Evolutionary conservation across 1,139 yeast genomes (phyloP).

Genomic region (Nakaseomyces nivariensis): DNA sequence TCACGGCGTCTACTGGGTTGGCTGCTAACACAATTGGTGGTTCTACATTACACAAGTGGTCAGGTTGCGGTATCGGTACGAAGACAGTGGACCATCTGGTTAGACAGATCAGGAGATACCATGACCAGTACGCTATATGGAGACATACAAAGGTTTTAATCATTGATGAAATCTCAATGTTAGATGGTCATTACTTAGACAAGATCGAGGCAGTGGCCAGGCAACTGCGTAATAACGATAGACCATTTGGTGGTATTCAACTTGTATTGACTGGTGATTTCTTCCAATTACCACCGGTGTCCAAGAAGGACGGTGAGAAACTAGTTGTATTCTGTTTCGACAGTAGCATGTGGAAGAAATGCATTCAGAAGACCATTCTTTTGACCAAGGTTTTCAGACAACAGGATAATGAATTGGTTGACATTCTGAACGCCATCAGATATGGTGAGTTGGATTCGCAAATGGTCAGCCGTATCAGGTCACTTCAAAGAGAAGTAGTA

Average conservation of each 20-base stretch:
- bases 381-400: conserved; percentile 64
- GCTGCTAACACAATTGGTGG: conserved; percentile 90
- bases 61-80: conserved; percentile 68
- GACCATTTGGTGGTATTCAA: conserved; percentile 78
- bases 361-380: conserved; percentile 46
- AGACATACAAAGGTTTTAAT: conserved; percentile 49
- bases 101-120: conserved; percentile 38
- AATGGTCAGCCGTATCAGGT: conserved; percentile 37
- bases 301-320: conserved; percentile 28
- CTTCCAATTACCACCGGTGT: conserved; percentile 78
- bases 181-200: conserved; percentile 56
- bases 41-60: conserved; percentile 63
- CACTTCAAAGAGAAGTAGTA: conserved; percentile 42
- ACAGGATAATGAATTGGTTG: conserved; percentile 52
- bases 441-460: conserved; percentile 47
- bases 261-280: conserved; percentile 74
- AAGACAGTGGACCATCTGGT: conserved; percentile 39
- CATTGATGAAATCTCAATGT: conserved; percentile 79
- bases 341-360: conserved; percentile 44
- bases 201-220: conserved; percentile 57
- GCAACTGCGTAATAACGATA: conserved; percentile 34
- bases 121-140: conserved; percentile 46
- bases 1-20: conserved; percentile 86
- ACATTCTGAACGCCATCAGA: conserved; percentile 67
- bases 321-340: conserved; percentile 47